Evolutionary conservation across 2,329 filamentous ascomycete species (phyloP), one percentile per base, ranked within the genome.

Genomic region (Fusarium udum): DNA sequence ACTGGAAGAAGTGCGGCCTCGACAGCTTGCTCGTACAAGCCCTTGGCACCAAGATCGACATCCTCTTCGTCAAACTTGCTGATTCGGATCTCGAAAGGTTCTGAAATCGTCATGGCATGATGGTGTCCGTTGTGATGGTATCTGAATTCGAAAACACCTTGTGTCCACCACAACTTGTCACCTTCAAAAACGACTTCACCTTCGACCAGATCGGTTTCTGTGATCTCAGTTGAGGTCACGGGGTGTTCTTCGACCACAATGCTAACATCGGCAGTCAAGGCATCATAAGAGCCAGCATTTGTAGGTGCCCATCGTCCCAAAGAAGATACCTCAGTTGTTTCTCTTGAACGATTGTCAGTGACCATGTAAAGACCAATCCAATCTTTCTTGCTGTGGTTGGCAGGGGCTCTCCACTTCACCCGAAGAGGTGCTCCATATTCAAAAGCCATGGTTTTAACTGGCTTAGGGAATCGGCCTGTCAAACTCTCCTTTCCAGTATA

Each of bases 301-400:
- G 93, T 95, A 2, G 95, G 93, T 39, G 94, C 87, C 96, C 96
- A 99, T 64, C 96, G 91, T 42, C 95, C 95, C 62, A 95, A 90
- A 4, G 94, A 97, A 8, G 94, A 90, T 15, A 98, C 90, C 59
- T 93, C 91, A 5, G 96, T 97, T 20, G 92, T 85, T 43, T 97
- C 93, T 45, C 95, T 90, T 13, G 93, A 96, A 12, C 91, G 89
- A 79, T 98, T 99, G 82, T 98, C 95, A 7, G 94, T 95, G 6
- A 99, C 94, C 89, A 95, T 95, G 85, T 98, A 99, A 11, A 99
- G 87, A 8, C 95, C 95, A 60, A 99, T 91, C 96, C 96, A 99
- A 82, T 99, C 96, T 78, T 92, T 93, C 80, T 93, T 95, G 83
- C 91, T 92, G 83, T 98, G 96, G 73, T 95, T 93, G 42, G 91